Conservation (phyloP, 2,329 filamentous ascomycete species). For the Ophiosphaerella korrae region DNA sequence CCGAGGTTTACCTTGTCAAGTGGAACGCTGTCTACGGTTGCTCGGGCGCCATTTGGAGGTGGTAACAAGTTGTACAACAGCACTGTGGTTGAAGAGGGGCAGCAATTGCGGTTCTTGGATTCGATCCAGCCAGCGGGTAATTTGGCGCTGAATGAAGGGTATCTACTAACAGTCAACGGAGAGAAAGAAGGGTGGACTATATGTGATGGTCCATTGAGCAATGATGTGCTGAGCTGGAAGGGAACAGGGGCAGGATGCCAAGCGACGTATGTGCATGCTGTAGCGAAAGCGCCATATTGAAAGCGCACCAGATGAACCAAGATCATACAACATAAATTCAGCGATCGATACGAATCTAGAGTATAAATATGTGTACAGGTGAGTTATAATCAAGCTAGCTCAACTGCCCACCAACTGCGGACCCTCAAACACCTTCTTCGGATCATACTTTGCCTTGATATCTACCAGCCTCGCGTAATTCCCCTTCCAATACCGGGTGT, state of each 20-base stretch:
- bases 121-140: slow-evolving; percentile 37
- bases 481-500: slow-evolving; percentile 52
- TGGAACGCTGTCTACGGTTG: slow-evolving; percentile 40
- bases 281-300: slow-evolving; percentile 46
- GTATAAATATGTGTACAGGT: not conserved
- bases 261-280: slow-evolving; percentile 48
- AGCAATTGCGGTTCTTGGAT: slow-evolving; percentile 42
- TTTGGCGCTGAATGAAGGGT: slow-evolving; percentile 42
- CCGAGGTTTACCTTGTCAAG: slow-evolving; percentile 46
- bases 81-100: slow-evolving; percentile 29
- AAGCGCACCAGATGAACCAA: no score
- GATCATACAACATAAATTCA: no score
- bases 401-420: slow-evolving; percentile 32
- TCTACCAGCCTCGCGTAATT: slow-evolving; percentile 38
- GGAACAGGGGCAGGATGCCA: slow-evolving; percentile 41
- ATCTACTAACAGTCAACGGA: slow-evolving; percentile 46
- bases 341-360: no score
- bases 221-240: slow-evolving; percentile 47
- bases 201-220: slow-evolving; percentile 39
- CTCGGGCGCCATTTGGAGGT: slow-evolving; percentile 33
- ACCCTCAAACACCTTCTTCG: slow-evolving; percentile 33
- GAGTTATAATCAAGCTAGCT: not conserved
- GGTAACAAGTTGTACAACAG: slow-evolving; percentile 39
- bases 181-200: slow-evolving; percentile 47
- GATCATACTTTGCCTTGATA: slow-evolving; percentile 44